phyloP scores from a whole-genome alignment of 1,284 basidiomycete species.

The Boletus calvinii region DNA sequence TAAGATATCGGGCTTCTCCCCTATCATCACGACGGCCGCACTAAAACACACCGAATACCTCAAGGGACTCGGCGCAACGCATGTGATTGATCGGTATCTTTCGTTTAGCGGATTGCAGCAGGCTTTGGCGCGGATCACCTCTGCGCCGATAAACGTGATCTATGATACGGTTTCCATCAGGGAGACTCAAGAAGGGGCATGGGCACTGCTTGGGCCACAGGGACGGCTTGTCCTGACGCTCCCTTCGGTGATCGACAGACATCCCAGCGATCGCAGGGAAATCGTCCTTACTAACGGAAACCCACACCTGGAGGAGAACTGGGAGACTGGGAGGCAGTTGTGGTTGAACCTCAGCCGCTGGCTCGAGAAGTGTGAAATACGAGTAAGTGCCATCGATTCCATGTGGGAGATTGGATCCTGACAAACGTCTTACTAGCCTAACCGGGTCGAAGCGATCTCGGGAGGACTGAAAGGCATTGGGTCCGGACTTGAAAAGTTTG shows the following conservation, averaged over 20 bases:
- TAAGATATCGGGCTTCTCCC: slow-evolving; percentile 35
- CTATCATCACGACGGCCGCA: slow-evolving; percentile 45
- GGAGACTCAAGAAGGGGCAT: slow-evolving; percentile 36
- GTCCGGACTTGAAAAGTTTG: slow-evolving; percentile 33
- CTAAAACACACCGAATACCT: slow-evolving; percentile 41
- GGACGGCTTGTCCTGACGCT: slow-evolving; percentile 35
- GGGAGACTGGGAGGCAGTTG: slow-evolving; percentile 33
- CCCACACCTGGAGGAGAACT: slow-evolving; percentile 31
- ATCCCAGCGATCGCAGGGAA: slow-evolving; percentile 30
- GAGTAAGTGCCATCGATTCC: slow-evolving; percentile 15
- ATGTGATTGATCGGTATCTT: slow-evolving; percentile 42
- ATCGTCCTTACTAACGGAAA: slow-evolving; percentile 34
- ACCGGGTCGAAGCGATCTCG: slow-evolving; percentile 28
- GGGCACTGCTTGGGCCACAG: slow-evolving; percentile 32
- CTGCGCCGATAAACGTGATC: slow-evolving; percentile 35
- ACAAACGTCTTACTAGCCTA: slow-evolving; percentile 22
- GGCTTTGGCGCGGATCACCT: slow-evolving; percentile 30
- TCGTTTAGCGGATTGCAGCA: slow-evolving; percentile 27
- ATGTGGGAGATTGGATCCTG: not conserved
- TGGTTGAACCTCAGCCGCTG: slow-evolving; percentile 34
- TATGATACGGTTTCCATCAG: slow-evolving; percentile 35
- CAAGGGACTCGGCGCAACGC: slow-evolving; percentile 45
- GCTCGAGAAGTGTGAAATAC: slow-evolving; percentile 39
- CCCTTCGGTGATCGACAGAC: slow-evolving; percentile 29
- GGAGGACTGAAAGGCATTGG: slow-evolving; percentile 33